phyloP scores from a whole-genome alignment of 139 green algal genomes.

The Chlamydomonas schloesseri region DNA sequence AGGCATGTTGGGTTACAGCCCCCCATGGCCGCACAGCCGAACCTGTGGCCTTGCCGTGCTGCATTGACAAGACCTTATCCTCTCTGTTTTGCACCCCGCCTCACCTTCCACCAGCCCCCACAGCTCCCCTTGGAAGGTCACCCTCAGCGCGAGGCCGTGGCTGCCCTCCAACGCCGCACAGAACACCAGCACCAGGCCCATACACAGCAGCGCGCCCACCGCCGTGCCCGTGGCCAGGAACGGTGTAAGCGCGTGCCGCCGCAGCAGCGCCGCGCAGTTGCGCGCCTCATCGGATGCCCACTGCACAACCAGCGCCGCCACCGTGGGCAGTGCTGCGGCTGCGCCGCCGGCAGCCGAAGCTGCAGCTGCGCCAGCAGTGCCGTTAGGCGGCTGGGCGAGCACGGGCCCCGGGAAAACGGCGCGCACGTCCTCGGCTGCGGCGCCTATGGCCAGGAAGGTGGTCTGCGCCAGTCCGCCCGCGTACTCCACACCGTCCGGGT shows the following conservation, averaged over 20 bases:
- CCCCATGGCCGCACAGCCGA: no score
- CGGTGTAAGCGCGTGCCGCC: conserved; percentile 45
- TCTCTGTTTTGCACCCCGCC: not conserved
- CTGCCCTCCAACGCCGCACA: conserved; percentile 48
- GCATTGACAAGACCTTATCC: not conserved
- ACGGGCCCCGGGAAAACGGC: conserved; percentile 26
- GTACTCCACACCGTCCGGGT: conserved; percentile 61
- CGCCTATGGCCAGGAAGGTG: conserved; percentile 49
- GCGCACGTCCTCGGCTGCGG: conserved; percentile 50
- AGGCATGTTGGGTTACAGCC: no score
- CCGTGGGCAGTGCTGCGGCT: not conserved
- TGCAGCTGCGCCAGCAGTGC: not conserved
- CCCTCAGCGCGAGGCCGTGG: conserved; percentile 42
- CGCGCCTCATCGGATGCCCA: conserved; percentile 50
- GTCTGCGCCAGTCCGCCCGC: conserved; percentile 52
- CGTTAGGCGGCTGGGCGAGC: not conserved
- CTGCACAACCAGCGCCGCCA: conserved; percentile 45
- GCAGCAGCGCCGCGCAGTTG: conserved; percentile 32
- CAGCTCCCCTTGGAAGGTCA: conserved; percentile 38
- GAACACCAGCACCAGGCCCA: conserved; percentile 43
- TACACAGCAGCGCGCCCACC: conserved; percentile 26
- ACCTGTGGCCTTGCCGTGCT: no score
- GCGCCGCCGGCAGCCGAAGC: no score
- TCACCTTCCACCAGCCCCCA: conserved; percentile 43
- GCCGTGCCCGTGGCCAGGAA: conserved; percentile 35